Base-by-base conservation (phyloP, 306 rosid species). In the Gynostemma pentaphyllum region DNA sequence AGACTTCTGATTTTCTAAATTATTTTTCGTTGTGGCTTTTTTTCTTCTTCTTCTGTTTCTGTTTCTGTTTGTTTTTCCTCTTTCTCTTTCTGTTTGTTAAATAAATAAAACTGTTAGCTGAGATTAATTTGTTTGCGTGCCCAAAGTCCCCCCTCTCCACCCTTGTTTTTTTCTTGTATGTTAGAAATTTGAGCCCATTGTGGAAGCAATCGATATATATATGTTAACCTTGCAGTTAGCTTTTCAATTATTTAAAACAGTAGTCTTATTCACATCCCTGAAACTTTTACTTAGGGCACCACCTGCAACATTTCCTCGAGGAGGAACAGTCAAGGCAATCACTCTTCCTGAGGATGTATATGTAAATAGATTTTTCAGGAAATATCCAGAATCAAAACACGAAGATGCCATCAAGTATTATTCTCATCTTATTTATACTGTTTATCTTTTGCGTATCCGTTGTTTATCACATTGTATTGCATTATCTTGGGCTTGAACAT, bases 331-430 rank as follows among this genome's bases (percentile, higher is more conserved):
- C 24, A 76, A 74, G 71, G 69, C 70, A 46, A 92, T 92, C 75
- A 79, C 68, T 59, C 87, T 92, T 56, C 99, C 95, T 7, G 96
- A 92, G 81, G 99, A 88, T 72, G 76, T 68, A 32, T 88, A 82
- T 72, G 69, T 88, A 45, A 86, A 84, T 19, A 86, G 72, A 50
- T 92, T 88, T 76, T 84, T 82, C 61, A 64, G 78, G 48, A 92
- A 76, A 72, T 72, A 84, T 71, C 99, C 95, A 1, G 95, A 92
- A 16, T 86, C 96, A 9, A 79, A 75, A 70, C 70, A 68, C 70
- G 76, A 88, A 36, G 94, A 88, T 13, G 65, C 95, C 72, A 81
- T 86, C 80, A 84, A 75, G 98, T 92, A 84, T 62, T 32, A 15
- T 39, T 32, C 52, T 68, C 32, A 69, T 64, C 74, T 72, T 40